phyloP scores from a whole-genome alignment of 1,284 basidiomycete species.

The Trichosporon asahii region DNA sequence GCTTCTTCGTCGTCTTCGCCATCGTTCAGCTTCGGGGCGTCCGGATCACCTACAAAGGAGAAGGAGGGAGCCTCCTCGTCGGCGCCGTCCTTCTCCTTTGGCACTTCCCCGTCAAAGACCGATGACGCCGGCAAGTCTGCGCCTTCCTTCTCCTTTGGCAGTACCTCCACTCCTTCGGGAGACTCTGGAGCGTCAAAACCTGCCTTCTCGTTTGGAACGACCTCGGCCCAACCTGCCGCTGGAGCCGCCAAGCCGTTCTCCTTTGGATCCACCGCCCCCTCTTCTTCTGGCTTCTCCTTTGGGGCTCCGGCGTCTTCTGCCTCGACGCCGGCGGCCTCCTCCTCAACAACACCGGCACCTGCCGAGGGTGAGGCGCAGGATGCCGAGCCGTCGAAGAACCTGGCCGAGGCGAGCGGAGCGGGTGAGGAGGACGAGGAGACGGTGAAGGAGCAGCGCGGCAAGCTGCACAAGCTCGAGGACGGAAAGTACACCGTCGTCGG shows the following conservation, averaged over 20 bases:
- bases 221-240: conserved; percentile 15
- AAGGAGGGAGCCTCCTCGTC: conserved; percentile 15
- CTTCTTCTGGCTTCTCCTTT: conserved; percentile 20
- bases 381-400: conserved; percentile 36
- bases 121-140: conserved; percentile 6
- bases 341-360: not conserved
- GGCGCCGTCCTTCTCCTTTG: conserved; percentile 16
- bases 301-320: conserved; percentile 3
- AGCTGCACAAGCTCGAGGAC: conserved; percentile 60
- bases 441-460: conserved; percentile 60
- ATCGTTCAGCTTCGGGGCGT: conserved; percentile 13
- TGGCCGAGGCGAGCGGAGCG: conserved; percentile 40
- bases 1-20: not conserved
- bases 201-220: conserved; percentile 25
- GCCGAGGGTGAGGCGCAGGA: conserved; percentile 21
- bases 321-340: not conserved
- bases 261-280: conserved; percentile 19
- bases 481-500: conserved; percentile 51
- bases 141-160: conserved; percentile 33
- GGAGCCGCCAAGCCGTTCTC: conserved; percentile 25
- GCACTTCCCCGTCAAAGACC: conserved; percentile 10
- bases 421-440: conserved; percentile 76
- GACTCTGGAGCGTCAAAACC: conserved; percentile 17
- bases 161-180: conserved; percentile 19
- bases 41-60: not conserved